Conservation (phyloP, 2,329 filamentous ascomycete species). For the Paraphoma chrysanthemicola region DNA sequence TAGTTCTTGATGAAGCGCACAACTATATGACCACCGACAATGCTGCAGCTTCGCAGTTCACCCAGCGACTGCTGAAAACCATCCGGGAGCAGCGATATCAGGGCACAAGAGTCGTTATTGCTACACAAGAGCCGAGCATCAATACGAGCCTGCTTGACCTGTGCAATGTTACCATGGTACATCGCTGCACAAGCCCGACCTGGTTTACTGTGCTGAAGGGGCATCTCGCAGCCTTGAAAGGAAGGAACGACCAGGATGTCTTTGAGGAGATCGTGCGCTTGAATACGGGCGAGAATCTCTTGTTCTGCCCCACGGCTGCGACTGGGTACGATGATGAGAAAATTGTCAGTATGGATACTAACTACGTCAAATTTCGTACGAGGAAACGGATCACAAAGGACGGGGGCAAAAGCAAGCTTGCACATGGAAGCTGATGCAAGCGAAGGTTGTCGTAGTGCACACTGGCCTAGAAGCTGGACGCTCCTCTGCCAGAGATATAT, state of each 20-base stretch:
- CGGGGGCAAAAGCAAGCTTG: conserved; percentile 28
- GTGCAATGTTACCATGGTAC: conserved; percentile 4
- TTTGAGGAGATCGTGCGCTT: conserved; percentile 56
- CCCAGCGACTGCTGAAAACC: conserved; percentile 65
- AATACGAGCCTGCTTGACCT: conserved; percentile 68
- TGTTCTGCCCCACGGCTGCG: conserved; percentile 56
- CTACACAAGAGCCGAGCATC: conserved; percentile 77
- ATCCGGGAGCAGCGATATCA: conserved; percentile 75
- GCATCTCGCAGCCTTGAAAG: conserved; percentile 56
- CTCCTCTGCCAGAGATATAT: too few species aligned
- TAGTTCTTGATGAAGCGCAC: conserved; percentile 79
- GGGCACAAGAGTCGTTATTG: conserved; percentile 69
- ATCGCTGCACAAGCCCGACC: conserved; percentile 1
- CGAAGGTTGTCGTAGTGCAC: too few species aligned
- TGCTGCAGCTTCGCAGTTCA: conserved; percentile 53
- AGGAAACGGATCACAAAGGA: conserved; percentile 52
- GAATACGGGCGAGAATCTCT: conserved; percentile 54
- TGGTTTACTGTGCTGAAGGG: conserved; percentile 49
- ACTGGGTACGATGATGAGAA: conserved; percentile 25
- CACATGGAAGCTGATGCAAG: not conserved
- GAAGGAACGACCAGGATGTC: conserved; percentile 28
- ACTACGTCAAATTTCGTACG: conserved; percentile 46
- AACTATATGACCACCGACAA: conserved; percentile 71
- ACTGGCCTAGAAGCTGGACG: too few species aligned
- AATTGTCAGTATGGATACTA: conserved; percentile 8